Base-by-base conservation (phyloP, 768 basidiomycete species). In the Lepiota brunneoincarnata region DNA sequence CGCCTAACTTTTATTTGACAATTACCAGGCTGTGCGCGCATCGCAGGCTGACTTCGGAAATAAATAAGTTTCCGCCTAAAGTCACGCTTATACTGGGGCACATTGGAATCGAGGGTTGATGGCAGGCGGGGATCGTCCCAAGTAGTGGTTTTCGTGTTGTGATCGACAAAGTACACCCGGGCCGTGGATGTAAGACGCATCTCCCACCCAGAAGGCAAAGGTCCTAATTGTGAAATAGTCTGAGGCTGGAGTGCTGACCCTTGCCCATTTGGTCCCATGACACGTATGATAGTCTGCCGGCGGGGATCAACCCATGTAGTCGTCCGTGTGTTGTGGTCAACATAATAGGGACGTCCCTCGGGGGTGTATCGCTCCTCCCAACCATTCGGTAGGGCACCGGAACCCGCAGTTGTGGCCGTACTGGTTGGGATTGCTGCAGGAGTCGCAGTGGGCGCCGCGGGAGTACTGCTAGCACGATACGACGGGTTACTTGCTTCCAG, bases 281-380 rank as follows among this genome's bases (percentile, higher is more conserved):
- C 95, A 58, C 96, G 93, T 56, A 98, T 89, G 57, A 98, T 83
- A 10, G 94, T 93, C 73, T 98, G 97, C 42, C 97, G 86, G 46
- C 97, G 89, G 36, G 97, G 97, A 68, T 99, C 97, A 20, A 98
- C 95, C 97, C 97, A 99, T n/a, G 97, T 99, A 28, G 97, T 98
- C 17, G 97, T 98, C 44, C 97, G 85, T 10, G 96, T 98, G 67
- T 99, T 99, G 75, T 99, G 97, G 69, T 99, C 97, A 46, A 99
- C 97, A 69, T 97, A 99, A 73, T 99, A 99, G 2, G 97, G 93
- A 37, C 97, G 84, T 17, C 97, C 97, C 73, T 99, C 97, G 0
- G 95, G 94, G 2, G 97, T 99, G 72, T 95, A 96, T 35, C 97
- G 84, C 73, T 98, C 97, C 67, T 99, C 97, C 97, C 97, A 99